These are phyloP conservation scores for Botryotinia convoluta DNA, from an alignment of 2,329 filamentous ascomycete genomes.

Conservation along the genomic window DNA sequence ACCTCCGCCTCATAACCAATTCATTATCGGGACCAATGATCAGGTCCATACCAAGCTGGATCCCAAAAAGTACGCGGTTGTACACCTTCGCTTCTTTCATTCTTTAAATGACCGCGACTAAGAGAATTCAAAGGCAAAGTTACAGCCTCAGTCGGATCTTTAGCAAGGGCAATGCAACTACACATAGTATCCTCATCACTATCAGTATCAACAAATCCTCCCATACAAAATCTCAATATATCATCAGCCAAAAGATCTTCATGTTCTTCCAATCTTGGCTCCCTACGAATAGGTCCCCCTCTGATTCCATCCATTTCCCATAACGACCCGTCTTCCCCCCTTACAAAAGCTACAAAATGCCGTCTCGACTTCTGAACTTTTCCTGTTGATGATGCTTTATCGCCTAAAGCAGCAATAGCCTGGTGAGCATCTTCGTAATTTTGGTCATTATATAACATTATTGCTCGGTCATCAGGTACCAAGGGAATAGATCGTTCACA, in stretches of 20 bases:
- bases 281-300: constrained; percentile 63
- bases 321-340: constrained; percentile 64
- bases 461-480: constrained; percentile 61
- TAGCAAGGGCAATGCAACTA: constrained; percentile 34
- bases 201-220: constrained; percentile 38
- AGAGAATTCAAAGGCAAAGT: background rate
- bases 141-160: background rate
- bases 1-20: background rate
- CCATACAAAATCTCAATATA: constrained; percentile 65
- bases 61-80: background rate
- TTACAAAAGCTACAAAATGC: constrained; percentile 95
- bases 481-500: constrained; percentile 64
- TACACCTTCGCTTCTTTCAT: background rate
- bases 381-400: constrained; percentile 68
- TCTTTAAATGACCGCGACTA: background rate
- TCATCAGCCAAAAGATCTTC: constrained; percentile 75
- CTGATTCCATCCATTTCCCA: constrained; percentile 70
- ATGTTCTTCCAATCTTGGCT: constrained; percentile 47
- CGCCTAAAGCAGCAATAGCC: constrained; percentile 71
- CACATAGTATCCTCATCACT: constrained; percentile 35
- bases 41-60: background rate
- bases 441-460: constrained; percentile 72
- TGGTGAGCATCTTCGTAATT: constrained; percentile 77
- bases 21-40: background rate
- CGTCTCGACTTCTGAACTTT: constrained; percentile 72